Evolutionary conservation across 306 rosid genomes (phyloP).

Genomic region (Oemleria cerasiformis): DNA sequence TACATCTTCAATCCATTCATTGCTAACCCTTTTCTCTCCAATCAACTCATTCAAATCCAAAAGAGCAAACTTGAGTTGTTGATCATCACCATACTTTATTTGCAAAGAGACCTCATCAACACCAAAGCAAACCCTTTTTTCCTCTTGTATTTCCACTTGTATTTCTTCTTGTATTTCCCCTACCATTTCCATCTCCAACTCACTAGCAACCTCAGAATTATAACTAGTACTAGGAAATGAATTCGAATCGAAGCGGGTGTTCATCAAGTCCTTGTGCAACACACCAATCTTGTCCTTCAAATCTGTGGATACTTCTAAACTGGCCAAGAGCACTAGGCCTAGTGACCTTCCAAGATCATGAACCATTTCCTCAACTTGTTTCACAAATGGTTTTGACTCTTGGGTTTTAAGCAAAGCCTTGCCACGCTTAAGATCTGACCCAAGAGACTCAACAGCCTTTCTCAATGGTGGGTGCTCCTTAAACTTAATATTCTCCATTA

Average conservation of each 20-base stretch:
- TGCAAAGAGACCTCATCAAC: conserved; percentile 52
- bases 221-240: conserved; percentile 50
- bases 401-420: conserved; percentile 38
- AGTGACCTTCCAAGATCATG: conserved; percentile 77
- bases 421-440: conserved; percentile 52
- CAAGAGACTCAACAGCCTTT: conserved; percentile 75
- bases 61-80: conserved; percentile 55
- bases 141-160: conserved; percentile 51
- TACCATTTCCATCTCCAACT: conserved; percentile 26
- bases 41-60: conserved; percentile 51
- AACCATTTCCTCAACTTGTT: conserved; percentile 55
- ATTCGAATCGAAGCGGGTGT: conserved; percentile 37
- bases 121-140: conserved; percentile 32
- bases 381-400: conserved; percentile 35
- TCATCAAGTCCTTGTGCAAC: conserved; percentile 61
- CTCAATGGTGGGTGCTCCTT: conserved; percentile 50
- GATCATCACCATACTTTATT: conserved; percentile 70
- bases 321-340: conserved; percentile 65
- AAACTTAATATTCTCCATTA: conserved; percentile 39
- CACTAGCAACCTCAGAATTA: conserved; percentile 39
- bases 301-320: conserved; percentile 52
- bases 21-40: conserved; percentile 31
- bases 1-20: conserved; percentile 55
- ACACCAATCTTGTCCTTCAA: conserved; percentile 52
- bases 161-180: conserved; percentile 55